These are phyloP conservation scores for Tricholoma sp. DNA, from an alignment of 768 basidiomycete genomes.

Conservation along the genomic window DNA sequence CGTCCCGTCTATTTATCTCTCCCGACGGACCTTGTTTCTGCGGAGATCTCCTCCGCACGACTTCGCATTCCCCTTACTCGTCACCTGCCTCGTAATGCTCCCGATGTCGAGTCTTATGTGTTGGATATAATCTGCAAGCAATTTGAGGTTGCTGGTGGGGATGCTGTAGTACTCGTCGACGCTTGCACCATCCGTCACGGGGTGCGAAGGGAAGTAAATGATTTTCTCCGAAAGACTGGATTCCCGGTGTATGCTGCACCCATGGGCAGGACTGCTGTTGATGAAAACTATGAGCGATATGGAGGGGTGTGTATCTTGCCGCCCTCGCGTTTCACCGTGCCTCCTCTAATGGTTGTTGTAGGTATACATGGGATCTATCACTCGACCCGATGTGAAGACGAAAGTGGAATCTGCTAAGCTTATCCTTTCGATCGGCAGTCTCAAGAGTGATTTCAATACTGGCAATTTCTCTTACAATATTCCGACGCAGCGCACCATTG, in stretches of 20 bases:
- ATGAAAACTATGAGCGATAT: conserved; percentile 66
- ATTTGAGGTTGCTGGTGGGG: conserved; percentile 57
- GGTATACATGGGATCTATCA: conserved; percentile 76
- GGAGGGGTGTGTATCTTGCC: conserved; percentile 58
- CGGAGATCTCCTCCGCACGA: conserved; percentile 58
- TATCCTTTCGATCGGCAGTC: conserved; percentile 65
- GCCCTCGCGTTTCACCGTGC: neutral
- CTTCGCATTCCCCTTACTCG: conserved; percentile 56
- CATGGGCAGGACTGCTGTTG: conserved; percentile 79
- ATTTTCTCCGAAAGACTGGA: conserved; percentile 57
- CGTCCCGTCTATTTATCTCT: conserved; percentile 86
- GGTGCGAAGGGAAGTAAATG: conserved; percentile 54
- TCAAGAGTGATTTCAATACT: conserved; percentile 82
- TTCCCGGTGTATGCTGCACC: conserved; percentile 73
- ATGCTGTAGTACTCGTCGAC: conserved; percentile 74
- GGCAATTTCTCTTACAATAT: conserved; percentile 81
- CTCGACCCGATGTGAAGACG: conserved; percentile 59
- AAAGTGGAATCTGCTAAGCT: conserved; percentile 72
- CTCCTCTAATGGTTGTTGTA: conserved; percentile 20
- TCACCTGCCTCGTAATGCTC: conserved; percentile 46
- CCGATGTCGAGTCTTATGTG: conserved; percentile 60
- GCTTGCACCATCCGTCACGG: conserved; percentile 76
- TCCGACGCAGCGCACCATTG: conserved; percentile 52
- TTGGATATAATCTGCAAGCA: conserved; percentile 65
- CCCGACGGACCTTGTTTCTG: conserved; percentile 76